Evolutionary conservation across 306 rosid species (phyloP), one percentile per base, ranked within the genome.

Genomic region (Prinsepia uniflora): DNA sequence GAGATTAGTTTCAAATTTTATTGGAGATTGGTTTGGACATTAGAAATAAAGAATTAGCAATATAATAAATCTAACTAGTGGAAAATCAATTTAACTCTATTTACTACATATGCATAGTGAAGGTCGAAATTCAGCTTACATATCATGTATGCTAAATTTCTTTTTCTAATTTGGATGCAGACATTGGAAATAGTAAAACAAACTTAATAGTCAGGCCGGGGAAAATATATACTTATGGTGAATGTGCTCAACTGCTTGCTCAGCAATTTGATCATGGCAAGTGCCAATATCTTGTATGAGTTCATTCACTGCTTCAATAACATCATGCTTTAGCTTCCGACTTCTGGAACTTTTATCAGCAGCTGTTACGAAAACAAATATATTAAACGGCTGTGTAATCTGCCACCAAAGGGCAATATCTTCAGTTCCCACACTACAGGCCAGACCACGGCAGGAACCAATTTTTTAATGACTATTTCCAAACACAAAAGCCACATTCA

Each of bases 191-290:
- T 56, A 70, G 47, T 63, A 76, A 75, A 20, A 63, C 45, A 73
- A 67, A 65, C 68, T 12, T 8, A 67, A 67, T 58, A 77, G 47
- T 60, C 58, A 50, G 67, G 65, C 71, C 30, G 44, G 56, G 65
- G 64, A 12, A 78, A 50, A 82, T 70, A 6, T 19, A 48, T 84
- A 95, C 99, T 95, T 95, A 41, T 95, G 99, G 88, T 95, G 99
- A 80, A 95, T 95, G 85, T 89, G 99, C 81, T 95, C 99, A 17
- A 95, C 96, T 78, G 99, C 99, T 78, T 95, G 99, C 84, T 95
- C 99, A 12, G 97, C 96, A 79, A 95, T 95, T 79, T 86, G 91
- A 59, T 95, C 99, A 65, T 89, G 85, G 83, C 97, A 95, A 65
- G 96, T 86, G 72, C 81, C 65, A 76, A 95, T 85, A 77, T 91